Percentiles rank a stretch among this genome's conserved stretches.
phyloP scores from a whole-genome alignment of 345 rosid species.

The Pugionium dolabratum region DNA sequence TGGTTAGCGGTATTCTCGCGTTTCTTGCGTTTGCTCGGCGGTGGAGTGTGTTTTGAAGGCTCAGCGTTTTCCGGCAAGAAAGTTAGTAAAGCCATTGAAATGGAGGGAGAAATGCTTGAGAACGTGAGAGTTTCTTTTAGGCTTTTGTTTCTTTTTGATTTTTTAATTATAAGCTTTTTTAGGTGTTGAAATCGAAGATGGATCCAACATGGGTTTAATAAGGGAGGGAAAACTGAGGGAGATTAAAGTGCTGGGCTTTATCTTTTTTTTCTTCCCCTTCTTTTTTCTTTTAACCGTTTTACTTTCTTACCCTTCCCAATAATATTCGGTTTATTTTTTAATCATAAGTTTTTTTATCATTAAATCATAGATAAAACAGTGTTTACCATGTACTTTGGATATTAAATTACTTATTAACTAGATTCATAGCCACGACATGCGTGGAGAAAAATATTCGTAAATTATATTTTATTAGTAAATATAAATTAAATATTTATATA shows the following conservation, averaged over 20 bases:
- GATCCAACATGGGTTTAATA: constrained; percentile 38
- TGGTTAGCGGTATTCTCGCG: constrained; percentile 32
- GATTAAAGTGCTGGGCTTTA: constrained; percentile 38
- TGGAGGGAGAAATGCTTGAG: constrained; percentile 35
- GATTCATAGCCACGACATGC: no score
- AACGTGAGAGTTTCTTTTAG: constrained; percentile 30
- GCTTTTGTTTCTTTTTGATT: constrained; percentile 29
- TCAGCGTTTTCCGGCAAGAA: constrained; percentile 37
- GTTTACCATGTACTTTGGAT: constrained; percentile 10
- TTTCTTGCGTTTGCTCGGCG: constrained; percentile 40
- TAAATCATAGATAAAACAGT: not conserved
- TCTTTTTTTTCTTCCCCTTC: constrained; percentile 25
- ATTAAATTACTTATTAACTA: not conserved
- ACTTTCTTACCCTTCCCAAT: constrained; percentile 25
- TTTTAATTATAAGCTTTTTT: constrained; percentile 33
- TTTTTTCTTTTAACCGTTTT: constrained; percentile 15
- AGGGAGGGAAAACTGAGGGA: constrained; percentile 36
- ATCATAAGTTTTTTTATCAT: no score
- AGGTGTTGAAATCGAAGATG: constrained; percentile 41
- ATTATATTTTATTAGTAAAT: no score
- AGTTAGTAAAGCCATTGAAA: constrained; percentile 43
- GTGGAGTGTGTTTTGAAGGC: constrained; percentile 33
- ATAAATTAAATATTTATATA: no score
- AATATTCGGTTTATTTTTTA: not conserved
- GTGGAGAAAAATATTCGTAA: no score